Conservation (phyloP, 768 basidiomycete species). For the Tricholoma terreum region DNA sequence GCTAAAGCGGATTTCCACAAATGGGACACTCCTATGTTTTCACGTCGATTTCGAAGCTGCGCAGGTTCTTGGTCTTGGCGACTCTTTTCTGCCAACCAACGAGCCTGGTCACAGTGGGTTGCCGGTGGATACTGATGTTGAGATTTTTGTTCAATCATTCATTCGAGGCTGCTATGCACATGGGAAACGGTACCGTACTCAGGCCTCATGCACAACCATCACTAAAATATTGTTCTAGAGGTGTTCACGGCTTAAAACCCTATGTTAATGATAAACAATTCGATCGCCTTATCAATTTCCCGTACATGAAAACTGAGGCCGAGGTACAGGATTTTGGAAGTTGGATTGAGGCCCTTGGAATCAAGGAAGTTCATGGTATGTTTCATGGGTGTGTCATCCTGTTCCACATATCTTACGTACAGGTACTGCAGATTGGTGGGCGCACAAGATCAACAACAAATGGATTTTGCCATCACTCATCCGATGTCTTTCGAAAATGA, state of each 20-base stretch:
- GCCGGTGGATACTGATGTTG: slow-evolving; percentile 5
- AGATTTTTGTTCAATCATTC: slow-evolving; percentile 11
- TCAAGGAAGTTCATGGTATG: slow-evolving; percentile 13
- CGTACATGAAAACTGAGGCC: slow-evolving; percentile 11
- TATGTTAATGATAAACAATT: slow-evolving; percentile 8
- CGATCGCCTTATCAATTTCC: slow-evolving; percentile 12
- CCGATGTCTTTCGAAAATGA: slow-evolving; percentile 15
- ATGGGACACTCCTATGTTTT: slow-evolving; percentile 11
- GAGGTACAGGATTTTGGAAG: slow-evolving; percentile 7
- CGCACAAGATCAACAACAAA: slow-evolving; percentile 18
- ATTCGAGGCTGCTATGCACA: slow-evolving; percentile 12
- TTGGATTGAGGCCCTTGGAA: background rate
- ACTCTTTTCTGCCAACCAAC: slow-evolving; percentile 15
- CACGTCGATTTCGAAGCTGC: slow-evolving; percentile 17
- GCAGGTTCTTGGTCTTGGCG: slow-evolving; percentile 15
- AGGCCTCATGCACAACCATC: no score
- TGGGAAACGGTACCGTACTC: slow-evolving; percentile 8
- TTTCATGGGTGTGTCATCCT: background rate
- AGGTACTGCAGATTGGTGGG: slow-evolving; percentile 23
- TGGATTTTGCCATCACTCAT: slow-evolving; percentile 24
- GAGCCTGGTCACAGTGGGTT: slow-evolving; percentile 16
- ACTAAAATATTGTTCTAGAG: slow-evolving; percentile 2
- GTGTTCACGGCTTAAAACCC: slow-evolving; percentile 6
- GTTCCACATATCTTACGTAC: background rate
- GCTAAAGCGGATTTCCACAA: slow-evolving; percentile 15